Conservation (phyloP, 352 stramenopile genomes). For the Phytophthora sansomeana region DNA sequence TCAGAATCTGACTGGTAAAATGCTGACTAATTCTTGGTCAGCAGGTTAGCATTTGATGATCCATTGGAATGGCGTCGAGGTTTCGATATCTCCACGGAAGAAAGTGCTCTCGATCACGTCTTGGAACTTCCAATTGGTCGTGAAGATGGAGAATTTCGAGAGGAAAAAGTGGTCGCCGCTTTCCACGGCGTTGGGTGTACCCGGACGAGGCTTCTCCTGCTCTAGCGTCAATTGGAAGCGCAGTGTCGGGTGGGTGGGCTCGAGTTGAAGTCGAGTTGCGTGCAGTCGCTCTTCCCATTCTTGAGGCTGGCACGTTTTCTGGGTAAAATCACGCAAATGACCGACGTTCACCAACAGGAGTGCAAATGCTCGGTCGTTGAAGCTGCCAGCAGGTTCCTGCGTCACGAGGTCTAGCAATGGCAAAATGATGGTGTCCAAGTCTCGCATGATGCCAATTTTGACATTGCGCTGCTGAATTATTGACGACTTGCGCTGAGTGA, state of each 20-base stretch:
- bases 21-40: background rate
- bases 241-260: slow-evolving; percentile 40
- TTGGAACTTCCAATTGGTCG: slow-evolving; percentile 45
- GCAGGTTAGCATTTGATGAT: slow-evolving; percentile 29
- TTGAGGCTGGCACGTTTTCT: slow-evolving; percentile 25
- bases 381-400: slow-evolving; percentile 27
- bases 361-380: slow-evolving; percentile 39
- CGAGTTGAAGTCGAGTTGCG: slow-evolving; percentile 23
- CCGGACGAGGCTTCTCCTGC: slow-evolving; percentile 31
- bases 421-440: slow-evolving; percentile 42
- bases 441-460: slow-evolving; percentile 49
- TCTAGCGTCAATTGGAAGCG: slow-evolving; percentile 54
- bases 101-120: slow-evolving; percentile 52
- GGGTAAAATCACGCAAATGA: slow-evolving; percentile 36
- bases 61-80: slow-evolving; percentile 39
- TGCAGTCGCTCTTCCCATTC: slow-evolving; percentile 41
- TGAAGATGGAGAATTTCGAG: slow-evolving; percentile 56
- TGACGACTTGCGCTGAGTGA: slow-evolving; percentile 34
- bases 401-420: slow-evolving; percentile 39
- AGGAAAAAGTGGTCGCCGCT: slow-evolving; percentile 34
- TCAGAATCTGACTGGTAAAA: background rate
- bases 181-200: slow-evolving; percentile 15
- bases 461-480: slow-evolving; percentile 51
- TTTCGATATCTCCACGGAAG: slow-evolving; percentile 47
- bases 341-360: slow-evolving; percentile 50